Base-by-base conservation (phyloP, 2,329 filamentous ascomycete genomes). In the Cercospora sojina region DNA sequence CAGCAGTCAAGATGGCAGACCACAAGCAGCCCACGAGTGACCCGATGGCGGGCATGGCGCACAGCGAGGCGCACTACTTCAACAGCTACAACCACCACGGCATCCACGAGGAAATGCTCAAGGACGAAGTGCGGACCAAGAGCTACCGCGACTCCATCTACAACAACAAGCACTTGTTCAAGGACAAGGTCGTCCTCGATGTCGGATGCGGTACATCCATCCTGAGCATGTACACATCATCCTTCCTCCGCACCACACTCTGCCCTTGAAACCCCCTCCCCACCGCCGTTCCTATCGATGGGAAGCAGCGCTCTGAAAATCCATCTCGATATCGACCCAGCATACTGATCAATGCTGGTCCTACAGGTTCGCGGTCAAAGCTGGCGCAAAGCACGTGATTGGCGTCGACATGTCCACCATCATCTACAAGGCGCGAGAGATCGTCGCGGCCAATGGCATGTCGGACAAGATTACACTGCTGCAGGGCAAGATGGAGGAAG, bases 371-470 rank as follows among this genome's bases (percentile, higher is more conserved):
- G 95, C 95, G 64, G 93, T 92, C 68, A 93, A 91, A 83, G 93
- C 95, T 68, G 95, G 95, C 77, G 95, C 95, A 67, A 98, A 97
- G 84, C 95, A 99, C 81, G 95, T 99, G 73, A 96, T 98, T 73
- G 95, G 95, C 75, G 95, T 99, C 65, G 95, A 99, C 81, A 99
- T 98, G 94, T 99, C 95, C 35, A 97, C 94, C 74, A 99, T 99
- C 81, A 97, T 99, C 82, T 92, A 96, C 83, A 99, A 99, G 86
- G 95, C 95, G 53, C 89, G 89, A 76, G 91, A 98, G 84, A 99
- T 99, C 72, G 95, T 98, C 77, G 88, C 88, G 78, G 87, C 86
- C 73, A 99, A 99, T 80, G 93, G 94, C 74, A 88, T 99, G 86
- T 86, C 90, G 62, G 91, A 94, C 83, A 96, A 97, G 87, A 97